Base-by-base conservation (phyloP, 2,329 filamentous ascomycete genomes). In the Fusarium torulosum region DNA sequence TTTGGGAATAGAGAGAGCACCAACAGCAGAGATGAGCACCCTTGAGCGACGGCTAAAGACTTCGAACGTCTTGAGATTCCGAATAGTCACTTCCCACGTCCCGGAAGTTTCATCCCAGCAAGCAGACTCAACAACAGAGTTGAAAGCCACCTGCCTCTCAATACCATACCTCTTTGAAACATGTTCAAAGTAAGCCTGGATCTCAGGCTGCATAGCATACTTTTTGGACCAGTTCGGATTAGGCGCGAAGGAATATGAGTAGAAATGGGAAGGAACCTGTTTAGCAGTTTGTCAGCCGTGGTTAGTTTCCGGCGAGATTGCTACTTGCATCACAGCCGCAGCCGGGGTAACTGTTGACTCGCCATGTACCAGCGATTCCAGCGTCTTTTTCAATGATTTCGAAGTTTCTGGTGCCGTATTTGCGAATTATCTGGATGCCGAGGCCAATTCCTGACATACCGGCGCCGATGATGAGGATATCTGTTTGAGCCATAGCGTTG, bases 381-480 rank as follows among this genome's bases (percentile, higher is more conserved):
- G 59, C 51, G 1, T 59, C 56, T 25, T 69, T 75, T 11, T 75
- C 74, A 5, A 74, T 58, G 4, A 75, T 64, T 13, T 70, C 63
- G 23, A 75, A 75, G 17, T 59, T 70, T 20, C 67, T 58, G 3
- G 58, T 66, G 4, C 57, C 43, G 4, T 67, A 59, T 4, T 72
- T 50, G 1, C 63, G 54, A 3, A 75, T 40, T 2, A 75, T 31
- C 15, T 74, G 71, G 2, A 75, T 47, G 4, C 64, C 72, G 7
- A 75, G 54, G 2, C 67, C 69, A 25, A 75, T 63, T 1, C 74
- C 74, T 3, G 71, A 75, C 67, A 75, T 75, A 17, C 74, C 74
- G 3, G 66, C 70, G 9, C 72, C 74, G 10, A 75, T 75, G 17
- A 75, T 72, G 10, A 75, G 58, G n/a, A 73, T 59, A 15, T 72